Conservation (phyloP, 371 early-diverging fungal genomes). For the Batkoa obscura region DNA sequence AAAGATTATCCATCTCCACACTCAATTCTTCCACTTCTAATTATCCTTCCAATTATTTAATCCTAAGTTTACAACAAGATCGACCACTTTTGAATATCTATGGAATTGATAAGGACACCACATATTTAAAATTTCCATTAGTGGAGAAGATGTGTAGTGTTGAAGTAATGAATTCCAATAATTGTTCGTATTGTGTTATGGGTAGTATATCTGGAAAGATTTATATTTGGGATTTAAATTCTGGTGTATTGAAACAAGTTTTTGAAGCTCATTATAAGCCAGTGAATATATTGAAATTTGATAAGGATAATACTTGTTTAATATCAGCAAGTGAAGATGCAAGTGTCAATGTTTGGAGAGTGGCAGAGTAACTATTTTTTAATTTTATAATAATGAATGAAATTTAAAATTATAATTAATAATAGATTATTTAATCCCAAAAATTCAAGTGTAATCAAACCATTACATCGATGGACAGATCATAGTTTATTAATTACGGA, state of each 20-base stretch:
- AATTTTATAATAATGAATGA: too few species aligned
- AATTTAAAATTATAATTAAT: too few species aligned
- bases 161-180: background rate
- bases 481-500: conserved; percentile 79
- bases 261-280: conserved; percentile 84
- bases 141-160: background rate
- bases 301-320: conserved; percentile 47
- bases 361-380: conserved; percentile 15
- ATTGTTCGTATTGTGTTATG: background rate
- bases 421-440: conserved; percentile 18
- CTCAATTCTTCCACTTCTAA: background rate
- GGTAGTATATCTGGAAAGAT: conserved; percentile 17
- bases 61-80: background rate
- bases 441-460: conserved; percentile 26
- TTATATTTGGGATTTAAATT: conserved; percentile 40
- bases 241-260: conserved; percentile 54
- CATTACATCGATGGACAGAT: conserved; percentile 56
- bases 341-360: conserved; percentile 60
- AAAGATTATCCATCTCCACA: background rate
- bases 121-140: background rate
- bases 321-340: conserved; percentile 79
- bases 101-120: background rate
- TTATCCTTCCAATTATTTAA: too few species aligned
- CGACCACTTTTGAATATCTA: background rate
- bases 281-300: conserved; percentile 47